Evolutionary conservation across 73 alveolate genomes (phyloP).

Genomic region (Tetrahymena malaccensis): DNA sequence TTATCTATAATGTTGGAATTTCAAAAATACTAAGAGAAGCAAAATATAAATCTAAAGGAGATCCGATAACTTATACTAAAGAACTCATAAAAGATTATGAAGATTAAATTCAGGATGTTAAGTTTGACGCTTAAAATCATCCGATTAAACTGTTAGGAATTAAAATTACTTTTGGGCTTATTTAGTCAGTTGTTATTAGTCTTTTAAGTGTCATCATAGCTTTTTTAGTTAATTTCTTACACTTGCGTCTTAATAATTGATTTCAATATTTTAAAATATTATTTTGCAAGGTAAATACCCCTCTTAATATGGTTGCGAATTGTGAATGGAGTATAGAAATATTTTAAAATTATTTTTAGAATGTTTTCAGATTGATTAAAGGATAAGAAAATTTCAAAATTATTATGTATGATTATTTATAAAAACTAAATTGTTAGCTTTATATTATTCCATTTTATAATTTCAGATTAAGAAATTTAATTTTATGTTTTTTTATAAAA

Average conservation of each 20-base stretch:
- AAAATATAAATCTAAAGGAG: neutral
- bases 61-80: neutral
- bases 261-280: too few species aligned
- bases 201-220: neutral
- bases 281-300: too few species aligned
- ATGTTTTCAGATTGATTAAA: too few species aligned
- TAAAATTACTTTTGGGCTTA: neutral
- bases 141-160: neutral
- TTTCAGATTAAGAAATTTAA: too few species aligned
- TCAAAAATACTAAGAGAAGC: neutral
- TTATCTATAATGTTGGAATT: neutral
- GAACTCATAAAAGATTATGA: neutral
- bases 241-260: neutral
- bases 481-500: too few species aligned
- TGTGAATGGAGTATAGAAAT: too few species aligned
- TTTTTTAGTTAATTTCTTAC: neutral
- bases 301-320: too few species aligned
- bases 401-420: too few species aligned
- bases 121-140: neutral
- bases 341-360: too few species aligned
- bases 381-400: too few species aligned
- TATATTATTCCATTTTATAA: too few species aligned
- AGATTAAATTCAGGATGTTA: neutral
- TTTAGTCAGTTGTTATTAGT: neutral
- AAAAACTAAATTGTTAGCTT: too few species aligned